These are phyloP conservation scores for Colletotrichum melonis DNA, from an alignment of 2,329 filamentous ascomycete genomes.

Conservation along the genomic window DNA sequence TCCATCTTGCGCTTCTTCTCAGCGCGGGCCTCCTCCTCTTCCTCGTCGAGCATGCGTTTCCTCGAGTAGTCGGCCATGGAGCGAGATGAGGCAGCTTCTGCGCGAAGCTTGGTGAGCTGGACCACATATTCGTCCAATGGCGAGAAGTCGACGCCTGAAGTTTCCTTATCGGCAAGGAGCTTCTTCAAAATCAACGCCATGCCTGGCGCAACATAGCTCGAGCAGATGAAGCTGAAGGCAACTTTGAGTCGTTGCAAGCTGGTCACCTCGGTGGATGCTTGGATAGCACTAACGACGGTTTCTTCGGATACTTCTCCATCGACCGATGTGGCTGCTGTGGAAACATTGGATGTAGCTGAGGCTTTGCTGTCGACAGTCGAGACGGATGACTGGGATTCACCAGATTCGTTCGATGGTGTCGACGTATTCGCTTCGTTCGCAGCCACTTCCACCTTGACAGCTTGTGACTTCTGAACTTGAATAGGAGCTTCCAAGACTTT, in stretches of 20 bases:
- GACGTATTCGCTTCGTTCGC: conserved; percentile 41
- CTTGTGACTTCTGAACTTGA: conserved; percentile 72
- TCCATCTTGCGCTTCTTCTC: conserved; percentile 89
- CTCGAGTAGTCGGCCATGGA: conserved; percentile 77
- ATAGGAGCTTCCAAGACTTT: conserved; percentile 82
- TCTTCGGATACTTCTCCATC: conserved; percentile 46
- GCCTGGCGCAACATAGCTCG: conserved; percentile 66
- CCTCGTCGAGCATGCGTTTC: conserved; percentile 75
- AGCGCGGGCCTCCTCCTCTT: conserved; percentile 71
- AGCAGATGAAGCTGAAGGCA: conserved; percentile 73
- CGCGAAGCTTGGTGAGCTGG: conserved; percentile 73
- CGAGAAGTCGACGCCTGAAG: conserved; percentile 68
- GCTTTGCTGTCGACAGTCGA: conserved; percentile 48
- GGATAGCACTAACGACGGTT: conserved; percentile 53
- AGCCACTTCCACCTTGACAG: conserved; percentile 40
- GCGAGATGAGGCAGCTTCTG: conserved; percentile 77
- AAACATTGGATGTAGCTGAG: conserved; percentile 51
- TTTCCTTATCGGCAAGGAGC: conserved; percentile 50
- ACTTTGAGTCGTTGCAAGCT: conserved; percentile 73
- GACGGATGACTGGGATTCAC: conserved; percentile 56
- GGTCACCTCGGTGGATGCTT: conserved; percentile 60
- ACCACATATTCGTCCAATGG: conserved; percentile 78
- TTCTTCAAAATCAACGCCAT: conserved; percentile 56
- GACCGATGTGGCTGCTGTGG: conserved; percentile 59
- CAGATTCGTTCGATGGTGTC: conserved; percentile 44